Evolutionary conservation across 345 rosid genomes (phyloP), one percentile per base, ranked within the genome.

Genomic region (Ceriops zippeliana): DNA sequence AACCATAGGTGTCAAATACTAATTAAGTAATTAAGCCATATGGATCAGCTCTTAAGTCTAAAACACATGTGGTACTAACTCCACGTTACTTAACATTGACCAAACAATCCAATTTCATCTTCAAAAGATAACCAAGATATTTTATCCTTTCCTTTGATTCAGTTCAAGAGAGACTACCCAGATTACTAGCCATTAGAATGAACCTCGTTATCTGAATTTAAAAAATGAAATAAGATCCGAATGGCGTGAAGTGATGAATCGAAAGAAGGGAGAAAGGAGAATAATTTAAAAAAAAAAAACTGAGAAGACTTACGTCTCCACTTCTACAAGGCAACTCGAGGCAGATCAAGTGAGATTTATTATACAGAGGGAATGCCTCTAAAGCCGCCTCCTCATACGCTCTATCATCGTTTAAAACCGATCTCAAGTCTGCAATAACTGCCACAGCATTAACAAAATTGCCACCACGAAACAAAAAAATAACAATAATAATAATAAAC

Each of bases 301-400:
- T 19, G 4, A 15, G 13, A 19, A 49, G 22, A 78, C 96, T 66
- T 75, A 91, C 99, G 75, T 95, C 97, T 53, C 92, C 96, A 38
- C 75, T 74, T 20, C 85, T 60, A 51, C 77, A 65, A 22, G 96
- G 91, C 80, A 95, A 80, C 73, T 85, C 89, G 53, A 95, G 93
- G 84, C 84, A 86, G 78, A 95, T 87, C 93, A 95, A 75, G 80
- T 92, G 98, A 78, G 93, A 79, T 76, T 95, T 91, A 80, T 90
- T 91, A 75, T 90, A 95, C 20, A 80, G 54, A 38, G 99, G 90
- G 72, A 91, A 95, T 16, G 97, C 89, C 69, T 95, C 97, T 54
- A 75, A 75, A 15, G 92, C 92, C n/a, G 97, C 96, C 67, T 88
- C 96, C 5, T 82, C 70, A 66, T 84, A 95, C 47, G 86, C 89